These are phyloP conservation scores for Tetrapyrgos nigripes DNA, from an alignment of 1,284 basidiomycete species.

Conservation along the genomic window DNA sequence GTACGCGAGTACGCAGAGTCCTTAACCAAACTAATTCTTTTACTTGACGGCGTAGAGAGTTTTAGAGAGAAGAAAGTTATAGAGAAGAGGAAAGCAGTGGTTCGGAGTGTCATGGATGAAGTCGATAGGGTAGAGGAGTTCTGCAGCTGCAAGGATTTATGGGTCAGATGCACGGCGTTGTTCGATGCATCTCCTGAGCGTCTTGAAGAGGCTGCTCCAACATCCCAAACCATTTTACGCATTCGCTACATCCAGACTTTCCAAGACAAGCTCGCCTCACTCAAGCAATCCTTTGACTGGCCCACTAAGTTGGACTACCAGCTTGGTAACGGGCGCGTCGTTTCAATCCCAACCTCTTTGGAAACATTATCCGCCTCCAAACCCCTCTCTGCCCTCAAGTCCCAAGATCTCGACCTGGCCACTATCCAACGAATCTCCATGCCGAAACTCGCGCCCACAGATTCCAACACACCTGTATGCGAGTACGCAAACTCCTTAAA, in stretches of 20 bases:
- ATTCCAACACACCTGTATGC: conserved; percentile 57
- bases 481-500: conserved; percentile 55
- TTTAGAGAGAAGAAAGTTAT: conserved; percentile 65
- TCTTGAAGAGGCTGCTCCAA: conserved; percentile 42
- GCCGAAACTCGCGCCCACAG: conserved; percentile 55
- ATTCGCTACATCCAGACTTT: conserved; percentile 39
- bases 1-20: conserved; percentile 54
- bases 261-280: conserved; percentile 35
- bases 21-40: conserved; percentile 65
- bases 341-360: conserved; percentile 27
- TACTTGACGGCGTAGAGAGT: conserved; percentile 72
- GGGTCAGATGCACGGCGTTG: too few species aligned
- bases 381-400: background rate
- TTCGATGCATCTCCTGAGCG: conserved; percentile 21
- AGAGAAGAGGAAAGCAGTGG: conserved; percentile 61
- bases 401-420: background rate
- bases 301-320: conserved; percentile 47
- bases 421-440: background rate
- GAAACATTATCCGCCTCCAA: background rate
- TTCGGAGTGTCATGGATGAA: conserved; percentile 67
- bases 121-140: conserved; percentile 1
- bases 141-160: too few species aligned
- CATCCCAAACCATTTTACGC: conserved; percentile 45
- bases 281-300: conserved; percentile 39
- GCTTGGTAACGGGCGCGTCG: conserved; percentile 24